A percentile compares a stretch with the other conserved stretches of the same genome.
Conservation (phyloP, 2,329 filamentous ascomycete species). For the Fusarium bulbicola region DNA sequence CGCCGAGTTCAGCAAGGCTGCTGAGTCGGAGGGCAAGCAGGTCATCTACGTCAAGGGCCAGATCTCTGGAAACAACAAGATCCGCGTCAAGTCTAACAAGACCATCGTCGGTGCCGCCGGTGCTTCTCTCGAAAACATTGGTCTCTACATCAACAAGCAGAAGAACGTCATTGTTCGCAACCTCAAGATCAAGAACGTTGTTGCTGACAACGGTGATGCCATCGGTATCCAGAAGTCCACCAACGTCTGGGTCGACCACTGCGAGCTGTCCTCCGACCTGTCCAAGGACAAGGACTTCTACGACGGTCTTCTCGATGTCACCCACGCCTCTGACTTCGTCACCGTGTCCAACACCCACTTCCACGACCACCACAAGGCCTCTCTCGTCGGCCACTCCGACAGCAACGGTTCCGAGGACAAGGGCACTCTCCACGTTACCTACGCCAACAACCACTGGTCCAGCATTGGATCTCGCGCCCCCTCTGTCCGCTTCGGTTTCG, state of each 20-base stretch:
- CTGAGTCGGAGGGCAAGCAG: constrained; percentile 53
- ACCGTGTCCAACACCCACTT: constrained; percentile 53
- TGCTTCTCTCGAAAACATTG: constrained; percentile 55
- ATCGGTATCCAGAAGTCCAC: constrained; percentile 65
- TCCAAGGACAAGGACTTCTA: constrained; percentile 74
- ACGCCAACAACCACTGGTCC: constrained; percentile 71
- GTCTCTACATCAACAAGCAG: constrained; percentile 61
- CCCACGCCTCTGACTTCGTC: constrained; percentile 69
- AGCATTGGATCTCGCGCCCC: constrained; percentile 73
- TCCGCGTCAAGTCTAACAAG: constrained; percentile 56
- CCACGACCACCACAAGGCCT: constrained; percentile 63
- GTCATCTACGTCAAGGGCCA: constrained; percentile 54
- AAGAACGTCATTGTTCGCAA: constrained; percentile 72
- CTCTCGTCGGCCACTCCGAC: constrained; percentile 69
- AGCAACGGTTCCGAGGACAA: constrained; percentile 65
- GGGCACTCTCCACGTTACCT: constrained; percentile 70
- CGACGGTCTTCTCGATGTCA: constrained; percentile 72
- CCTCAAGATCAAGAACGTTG: constrained; percentile 65
- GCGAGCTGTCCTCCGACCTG: constrained; percentile 68
- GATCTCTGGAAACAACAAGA: constrained; percentile 51
- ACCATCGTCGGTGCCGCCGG: constrained; percentile 54
- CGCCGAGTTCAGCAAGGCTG: constrained; percentile 57
- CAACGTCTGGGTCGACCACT: constrained; percentile 75
- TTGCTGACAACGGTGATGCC: constrained; percentile 65
- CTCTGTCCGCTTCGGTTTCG: constrained; percentile 72